phyloP scores from a whole-genome alignment of 2,329 filamentous ascomycete genomes.

The Fusarium clavum region DNA sequence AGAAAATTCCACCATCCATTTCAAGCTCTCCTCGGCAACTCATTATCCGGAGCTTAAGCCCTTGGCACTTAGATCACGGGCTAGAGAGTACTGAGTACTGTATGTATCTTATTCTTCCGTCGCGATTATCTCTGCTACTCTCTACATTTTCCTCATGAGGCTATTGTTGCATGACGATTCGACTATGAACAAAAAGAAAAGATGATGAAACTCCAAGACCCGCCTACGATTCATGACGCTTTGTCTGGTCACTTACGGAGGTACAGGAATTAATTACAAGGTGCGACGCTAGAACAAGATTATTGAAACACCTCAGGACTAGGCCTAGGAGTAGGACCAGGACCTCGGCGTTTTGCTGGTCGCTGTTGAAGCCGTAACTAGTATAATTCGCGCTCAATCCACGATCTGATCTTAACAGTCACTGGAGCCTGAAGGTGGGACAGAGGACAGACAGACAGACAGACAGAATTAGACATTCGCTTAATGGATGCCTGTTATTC shows the following conservation, averaged over 20 bases:
- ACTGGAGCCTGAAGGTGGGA: not conserved
- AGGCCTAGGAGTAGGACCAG: not conserved
- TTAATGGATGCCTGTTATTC: constrained; percentile 2
- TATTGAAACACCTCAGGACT: constrained; percentile 18
- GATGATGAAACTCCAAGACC: not conserved
- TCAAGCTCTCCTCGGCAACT: constrained; percentile 31
- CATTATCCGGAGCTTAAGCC: constrained; percentile 24
- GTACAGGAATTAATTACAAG: constrained; percentile 3
- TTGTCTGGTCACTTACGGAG: not conserved
- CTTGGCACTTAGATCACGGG: constrained; percentile 21
- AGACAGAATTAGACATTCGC: not conserved
- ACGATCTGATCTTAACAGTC: constrained; percentile 23
- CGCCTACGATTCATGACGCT: constrained; percentile 7
- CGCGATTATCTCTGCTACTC: not conserved
- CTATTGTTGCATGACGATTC: not conserved
- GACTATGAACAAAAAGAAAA: not conserved
- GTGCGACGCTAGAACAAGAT: constrained; percentile 27
- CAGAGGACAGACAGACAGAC: not conserved
- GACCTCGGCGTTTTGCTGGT: constrained; percentile 19
- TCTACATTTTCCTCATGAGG: not conserved
- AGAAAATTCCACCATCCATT: constrained; percentile 10
- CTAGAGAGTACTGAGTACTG: not conserved
- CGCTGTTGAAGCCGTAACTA: constrained; percentile 6
- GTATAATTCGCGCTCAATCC: constrained; percentile 24
- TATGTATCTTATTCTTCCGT: not conserved